A percentile compares a stretch with the other conserved stretches of the same genome.
Evolutionary conservation across 2,329 filamentous ascomycete genomes (phyloP).

Genomic region (Fusarium siculi): DNA sequence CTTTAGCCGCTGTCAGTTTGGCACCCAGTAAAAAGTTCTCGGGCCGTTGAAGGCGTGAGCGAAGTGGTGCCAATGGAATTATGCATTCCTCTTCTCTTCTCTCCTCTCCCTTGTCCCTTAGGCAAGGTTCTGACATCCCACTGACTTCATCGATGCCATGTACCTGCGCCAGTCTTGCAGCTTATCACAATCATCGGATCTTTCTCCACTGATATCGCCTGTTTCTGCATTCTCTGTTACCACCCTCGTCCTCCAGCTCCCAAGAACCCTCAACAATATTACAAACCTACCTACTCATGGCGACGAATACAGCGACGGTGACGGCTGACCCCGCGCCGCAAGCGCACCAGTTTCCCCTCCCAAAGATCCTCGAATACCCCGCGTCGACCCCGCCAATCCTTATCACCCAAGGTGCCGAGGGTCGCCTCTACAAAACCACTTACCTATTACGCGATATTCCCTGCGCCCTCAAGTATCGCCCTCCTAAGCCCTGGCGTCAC

Average conservation of each 20-base stretch:
- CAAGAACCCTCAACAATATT: constrained; percentile 8
- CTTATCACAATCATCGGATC: constrained; percentile 28
- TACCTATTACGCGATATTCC: constrained; percentile 76
- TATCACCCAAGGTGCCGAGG: constrained; percentile 94
- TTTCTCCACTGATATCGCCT: constrained; percentile 12
- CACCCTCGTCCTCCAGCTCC: background rate
- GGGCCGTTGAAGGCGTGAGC: constrained; percentile 29
- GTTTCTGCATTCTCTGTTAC: constrained; percentile 10
- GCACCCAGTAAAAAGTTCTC: constrained; percentile 32
- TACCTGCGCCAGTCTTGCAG: constrained; percentile 42
- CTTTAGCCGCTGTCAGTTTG: constrained; percentile 27
- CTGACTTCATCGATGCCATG: constrained; percentile 36
- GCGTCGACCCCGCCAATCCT: constrained; percentile 71
- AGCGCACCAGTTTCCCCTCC: constrained; percentile 61
- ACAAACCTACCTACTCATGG: background rate
- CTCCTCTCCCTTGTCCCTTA: constrained; percentile 8
- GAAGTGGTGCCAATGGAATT: constrained; percentile 35
- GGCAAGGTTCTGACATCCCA: constrained; percentile 13
- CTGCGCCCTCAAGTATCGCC: constrained; percentile 90
- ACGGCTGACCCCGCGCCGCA: constrained; percentile 35
- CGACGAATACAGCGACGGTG: constrained; percentile 28
- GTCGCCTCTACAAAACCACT: constrained; percentile 87
- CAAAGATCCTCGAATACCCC: constrained; percentile 72
- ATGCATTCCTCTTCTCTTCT: background rate
- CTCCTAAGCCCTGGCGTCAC: constrained; percentile 91